phyloP scores from a whole-genome alignment of 129 eudicot species.

The Pulicaria dysenterica region DNA sequence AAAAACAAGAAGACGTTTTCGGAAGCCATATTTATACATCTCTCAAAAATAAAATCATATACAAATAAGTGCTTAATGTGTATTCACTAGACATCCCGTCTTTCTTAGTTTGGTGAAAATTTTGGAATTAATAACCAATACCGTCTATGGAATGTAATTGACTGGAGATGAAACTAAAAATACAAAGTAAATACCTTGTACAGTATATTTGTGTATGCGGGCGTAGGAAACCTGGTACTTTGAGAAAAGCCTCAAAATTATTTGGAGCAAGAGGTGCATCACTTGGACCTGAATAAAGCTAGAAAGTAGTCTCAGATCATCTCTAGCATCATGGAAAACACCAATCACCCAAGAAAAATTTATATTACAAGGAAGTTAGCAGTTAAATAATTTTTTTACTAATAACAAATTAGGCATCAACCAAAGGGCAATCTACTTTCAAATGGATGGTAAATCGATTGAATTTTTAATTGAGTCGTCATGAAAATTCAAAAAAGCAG shows the following conservation, averaged over 20 bases:
- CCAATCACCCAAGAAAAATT: background rate
- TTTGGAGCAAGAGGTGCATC: conserved; percentile 94
- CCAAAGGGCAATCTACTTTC: too few species aligned
- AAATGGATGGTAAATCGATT: too few species aligned
- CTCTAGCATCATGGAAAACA: conserved; percentile 13
- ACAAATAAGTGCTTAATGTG: too few species aligned
- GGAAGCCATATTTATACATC: too few species aligned
- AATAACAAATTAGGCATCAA: background rate
- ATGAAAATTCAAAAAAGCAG: too few species aligned
- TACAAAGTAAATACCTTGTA: conserved; percentile 62
- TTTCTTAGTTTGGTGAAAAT: too few species aligned
- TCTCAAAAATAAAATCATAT: too few species aligned
- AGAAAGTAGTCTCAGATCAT: conserved; percentile 38
- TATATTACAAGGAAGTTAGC: background rate
- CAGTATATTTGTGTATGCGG: conserved; percentile 97
- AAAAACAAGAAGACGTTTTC: too few species aligned
- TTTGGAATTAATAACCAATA: background rate
- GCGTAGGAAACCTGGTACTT: conserved; percentile 91
- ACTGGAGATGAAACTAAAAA: background rate
- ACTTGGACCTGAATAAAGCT: conserved; percentile 77
- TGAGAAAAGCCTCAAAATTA: conserved; percentile 84
- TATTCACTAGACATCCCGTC: too few species aligned
- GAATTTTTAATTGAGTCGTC: too few species aligned
- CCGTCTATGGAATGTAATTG: background rate
- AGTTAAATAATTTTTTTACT: background rate